Evolutionary conservation across 805 yeast genomes (phyloP).

Genomic region (Saccharomycopsis amapae): DNA sequence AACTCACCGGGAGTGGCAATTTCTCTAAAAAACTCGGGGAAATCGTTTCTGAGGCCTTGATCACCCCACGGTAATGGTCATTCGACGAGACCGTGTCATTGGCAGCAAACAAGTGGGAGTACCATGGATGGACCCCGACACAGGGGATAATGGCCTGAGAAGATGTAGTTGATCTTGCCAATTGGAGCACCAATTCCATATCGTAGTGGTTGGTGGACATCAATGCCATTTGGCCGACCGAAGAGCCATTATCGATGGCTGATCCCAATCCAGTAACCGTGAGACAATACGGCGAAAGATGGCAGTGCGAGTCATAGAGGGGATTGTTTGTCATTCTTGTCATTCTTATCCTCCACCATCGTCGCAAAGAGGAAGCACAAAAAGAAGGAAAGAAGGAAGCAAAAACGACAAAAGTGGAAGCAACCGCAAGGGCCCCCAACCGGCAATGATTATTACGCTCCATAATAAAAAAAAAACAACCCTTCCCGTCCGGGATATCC

Average conservation of each 20-base stretch:
- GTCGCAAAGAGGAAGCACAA: too few species aligned
- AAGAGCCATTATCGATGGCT: conserved; percentile 4
- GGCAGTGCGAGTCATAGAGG: conserved; percentile 36
- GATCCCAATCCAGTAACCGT: conserved; percentile 5
- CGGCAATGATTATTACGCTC: too few species aligned
- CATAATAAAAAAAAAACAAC: too few species aligned
- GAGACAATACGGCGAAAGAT: conserved; percentile 27
- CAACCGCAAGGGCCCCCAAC: too few species aligned
- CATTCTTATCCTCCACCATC: too few species aligned
- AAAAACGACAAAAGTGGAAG: too few species aligned
- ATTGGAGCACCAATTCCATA: conserved; percentile 24
- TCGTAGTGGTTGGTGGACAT: conserved; percentile 46
- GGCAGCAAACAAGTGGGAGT: conserved; percentile 43
- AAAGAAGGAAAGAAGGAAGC: too few species aligned
- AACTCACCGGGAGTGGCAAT: background rate
- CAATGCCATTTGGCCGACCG: conserved; percentile 23
- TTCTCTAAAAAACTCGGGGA: background rate
- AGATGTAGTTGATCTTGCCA: conserved; percentile 13
- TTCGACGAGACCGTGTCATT: background rate
- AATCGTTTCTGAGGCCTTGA: too few species aligned
- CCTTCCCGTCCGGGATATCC: too few species aligned
- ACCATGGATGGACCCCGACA: conserved; percentile 93
- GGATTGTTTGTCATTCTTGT: too few species aligned
- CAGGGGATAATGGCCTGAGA: conserved; percentile 32
- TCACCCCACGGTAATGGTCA: background rate